Base-by-base conservation (phyloP, 345 rosid species). In the Erucastrum elatum region DNA sequence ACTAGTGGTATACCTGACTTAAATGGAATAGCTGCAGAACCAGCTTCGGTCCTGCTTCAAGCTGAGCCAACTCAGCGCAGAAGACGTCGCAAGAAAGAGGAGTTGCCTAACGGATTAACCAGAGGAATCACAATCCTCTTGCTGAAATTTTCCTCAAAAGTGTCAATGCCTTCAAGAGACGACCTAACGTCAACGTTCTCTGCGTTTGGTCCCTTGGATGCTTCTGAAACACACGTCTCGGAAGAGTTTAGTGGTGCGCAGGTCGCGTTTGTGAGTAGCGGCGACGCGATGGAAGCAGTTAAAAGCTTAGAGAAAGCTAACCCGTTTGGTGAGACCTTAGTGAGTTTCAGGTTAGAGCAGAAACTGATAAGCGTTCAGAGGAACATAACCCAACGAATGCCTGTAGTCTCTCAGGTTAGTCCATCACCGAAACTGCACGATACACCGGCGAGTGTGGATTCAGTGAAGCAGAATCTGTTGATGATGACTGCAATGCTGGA, bases 401-500 rank as follows among this genome's bases (percentile, higher is more conserved):
- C 82, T 1, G 77, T 82, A 84, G 30, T 64, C 85, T 25, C 85
- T 63, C 21, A 21, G 21, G 21, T 21, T 21, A 21, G 21, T 21
- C 21, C 21, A 21, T 21, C 82, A 71, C 78, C 68, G 70, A 30
- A 46, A 16, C 80, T 74, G 17, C 75, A 78, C 4, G 84, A 83
- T 55, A 76, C 80, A 21, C 94, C 91, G 3, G 88, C 89, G n/a
- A 70, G 68, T 62, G 78, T 94, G 62, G 90, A 94, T 70, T 74
- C 87, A 30, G 92, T 94, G 74, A 85, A 85, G 84, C 85, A 89
- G 78, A 92, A 94, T 82, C 87, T 94, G 59, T 91, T 88, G 88
- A 91, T 87, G 89, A 92, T 94, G 97, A 92, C 94, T 12, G 81
- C 87, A 39, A 91, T 90, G 97, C 86, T 94, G 82, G 87, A 88